A percentile compares a stretch with the other conserved stretches of the same genome.
phyloP scores from a whole-genome alignment of 2,329 filamentous ascomycete species.

The Passalora sequoiae region DNA sequence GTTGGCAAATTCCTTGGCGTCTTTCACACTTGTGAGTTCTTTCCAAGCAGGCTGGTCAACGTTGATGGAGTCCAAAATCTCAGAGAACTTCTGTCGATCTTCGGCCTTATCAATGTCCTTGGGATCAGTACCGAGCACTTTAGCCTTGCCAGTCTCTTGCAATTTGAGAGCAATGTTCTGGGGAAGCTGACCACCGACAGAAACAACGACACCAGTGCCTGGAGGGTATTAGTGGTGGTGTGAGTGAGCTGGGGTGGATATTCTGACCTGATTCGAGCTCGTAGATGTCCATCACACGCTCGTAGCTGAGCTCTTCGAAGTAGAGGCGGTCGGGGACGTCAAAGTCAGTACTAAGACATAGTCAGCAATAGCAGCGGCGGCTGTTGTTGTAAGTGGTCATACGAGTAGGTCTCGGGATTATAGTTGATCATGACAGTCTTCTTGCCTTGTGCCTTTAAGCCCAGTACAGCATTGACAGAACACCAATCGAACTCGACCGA shows the following conservation, averaged over 20 bases:
- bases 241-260: too few relatives aligned
- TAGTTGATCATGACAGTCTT: conserved; percentile 96
- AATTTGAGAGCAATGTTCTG: conserved; percentile 96
- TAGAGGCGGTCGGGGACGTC: conserved; percentile 88
- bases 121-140: conserved; percentile 87
- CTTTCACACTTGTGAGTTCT: conserved; percentile 83
- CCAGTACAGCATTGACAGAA: conserved; percentile 81
- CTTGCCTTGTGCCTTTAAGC: conserved; percentile 78
- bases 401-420: conserved; percentile 4
- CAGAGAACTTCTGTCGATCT: conserved; percentile 96
- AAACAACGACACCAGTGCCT: conserved; percentile 88
- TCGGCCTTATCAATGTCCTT: conserved; percentile 96
- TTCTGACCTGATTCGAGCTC: conserved; percentile 81
- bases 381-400: not conserved
- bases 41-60: conserved; percentile 98
- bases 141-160: conserved; percentile 84
- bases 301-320: conserved; percentile 94
- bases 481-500: conserved; percentile 99
- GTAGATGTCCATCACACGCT: conserved; percentile 91
- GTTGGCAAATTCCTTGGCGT: conserved; percentile 80
- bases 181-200: conserved; percentile 89
- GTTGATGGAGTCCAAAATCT: conserved; percentile 93
- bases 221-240: too few relatives aligned
- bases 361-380: not conserved
- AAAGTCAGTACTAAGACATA: conserved; percentile 86